Conservation (phyloP, 352 stramenopile species). For the Elongisporangium anandrum region DNA sequence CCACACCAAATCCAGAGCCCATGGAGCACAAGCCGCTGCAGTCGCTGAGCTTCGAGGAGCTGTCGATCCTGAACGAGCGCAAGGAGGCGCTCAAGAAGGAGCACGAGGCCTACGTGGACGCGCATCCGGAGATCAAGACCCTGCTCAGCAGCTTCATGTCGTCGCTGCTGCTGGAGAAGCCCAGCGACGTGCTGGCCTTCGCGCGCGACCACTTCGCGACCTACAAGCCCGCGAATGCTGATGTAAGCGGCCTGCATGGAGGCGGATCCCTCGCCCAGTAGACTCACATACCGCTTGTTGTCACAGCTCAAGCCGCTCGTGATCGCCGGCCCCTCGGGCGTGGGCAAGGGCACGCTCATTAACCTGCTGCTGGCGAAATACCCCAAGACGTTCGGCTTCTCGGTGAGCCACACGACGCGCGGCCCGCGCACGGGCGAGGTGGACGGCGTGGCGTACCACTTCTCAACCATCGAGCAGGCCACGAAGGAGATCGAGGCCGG, state of each 20-base stretch:
- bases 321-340: constrained; percentile 88
- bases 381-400: constrained; percentile 92
- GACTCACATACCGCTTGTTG: background rate
- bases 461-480: constrained; percentile 91
- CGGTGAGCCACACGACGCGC: constrained; percentile 97
- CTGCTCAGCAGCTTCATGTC: constrained; percentile 87
- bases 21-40: constrained; percentile 48
- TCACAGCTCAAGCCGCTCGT: constrained; percentile 78
- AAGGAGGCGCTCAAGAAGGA: constrained; percentile 86
- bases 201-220: constrained; percentile 74
- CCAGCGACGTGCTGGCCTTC: constrained; percentile 75
- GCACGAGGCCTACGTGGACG: constrained; percentile 75
- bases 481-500: constrained; percentile 92
- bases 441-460: constrained; percentile 97
- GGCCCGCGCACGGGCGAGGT: constrained; percentile 90
- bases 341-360: constrained; percentile 97
- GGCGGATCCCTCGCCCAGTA: background rate
- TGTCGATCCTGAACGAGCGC: constrained; percentile 80
- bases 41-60: constrained; percentile 80
- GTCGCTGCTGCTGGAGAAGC: constrained; percentile 84
- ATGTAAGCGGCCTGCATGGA: constrained; percentile 15
- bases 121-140: constrained; percentile 88
- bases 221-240: constrained; percentile 49
- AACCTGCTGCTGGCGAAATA: constrained; percentile 86
- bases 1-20: constrained; percentile 12